Conservation (phyloP, 169 alveolate species). For the Eimeria sp. region DNA sequence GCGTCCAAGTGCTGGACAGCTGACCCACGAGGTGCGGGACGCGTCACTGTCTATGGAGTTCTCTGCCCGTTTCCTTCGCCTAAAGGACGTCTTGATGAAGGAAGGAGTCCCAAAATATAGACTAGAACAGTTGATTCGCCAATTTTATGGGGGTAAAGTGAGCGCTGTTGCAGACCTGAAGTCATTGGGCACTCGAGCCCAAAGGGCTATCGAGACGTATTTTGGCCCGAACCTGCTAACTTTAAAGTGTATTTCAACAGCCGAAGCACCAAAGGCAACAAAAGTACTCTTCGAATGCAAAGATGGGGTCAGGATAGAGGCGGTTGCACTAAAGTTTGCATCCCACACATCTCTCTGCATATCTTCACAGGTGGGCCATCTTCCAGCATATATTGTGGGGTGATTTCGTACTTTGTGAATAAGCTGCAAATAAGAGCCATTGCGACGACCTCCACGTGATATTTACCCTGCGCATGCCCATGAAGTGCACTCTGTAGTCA, state of each 20-base stretch:
- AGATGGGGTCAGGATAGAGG: constrained; percentile 91
- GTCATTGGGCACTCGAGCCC: constrained; percentile 29
- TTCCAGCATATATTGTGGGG: not conserved
- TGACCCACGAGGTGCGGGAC: not conserved
- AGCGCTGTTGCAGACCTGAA: constrained; percentile 20
- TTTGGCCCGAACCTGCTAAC: constrained; percentile 64
- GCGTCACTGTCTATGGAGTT: constrained; percentile 30
- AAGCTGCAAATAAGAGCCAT: not conserved
- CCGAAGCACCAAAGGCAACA: constrained; percentile 84
- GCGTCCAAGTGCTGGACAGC: not conserved
- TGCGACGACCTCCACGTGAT: not conserved
- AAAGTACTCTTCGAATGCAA: constrained; percentile 90
- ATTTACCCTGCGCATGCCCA: not conserved
- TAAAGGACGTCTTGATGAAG: constrained; percentile 40
- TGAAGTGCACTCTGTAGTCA: not conserved
- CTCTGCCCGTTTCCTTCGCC: constrained; percentile 63
- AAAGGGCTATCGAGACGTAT: constrained; percentile 52
- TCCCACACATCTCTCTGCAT: constrained; percentile 92
- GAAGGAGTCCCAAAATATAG: constrained; percentile 48
- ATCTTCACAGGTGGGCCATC: constrained; percentile 89
- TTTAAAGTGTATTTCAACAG: not conserved
- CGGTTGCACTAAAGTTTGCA: constrained; percentile 90
- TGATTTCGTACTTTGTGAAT: not conserved
- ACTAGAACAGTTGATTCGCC: constrained; percentile 38
- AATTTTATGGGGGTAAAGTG: constrained; percentile 39